These are phyloP conservation scores for Nannochloropsis granulata DNA, from an alignment of 108 stramenopile genomes.

Conservation along the genomic window DNA sequence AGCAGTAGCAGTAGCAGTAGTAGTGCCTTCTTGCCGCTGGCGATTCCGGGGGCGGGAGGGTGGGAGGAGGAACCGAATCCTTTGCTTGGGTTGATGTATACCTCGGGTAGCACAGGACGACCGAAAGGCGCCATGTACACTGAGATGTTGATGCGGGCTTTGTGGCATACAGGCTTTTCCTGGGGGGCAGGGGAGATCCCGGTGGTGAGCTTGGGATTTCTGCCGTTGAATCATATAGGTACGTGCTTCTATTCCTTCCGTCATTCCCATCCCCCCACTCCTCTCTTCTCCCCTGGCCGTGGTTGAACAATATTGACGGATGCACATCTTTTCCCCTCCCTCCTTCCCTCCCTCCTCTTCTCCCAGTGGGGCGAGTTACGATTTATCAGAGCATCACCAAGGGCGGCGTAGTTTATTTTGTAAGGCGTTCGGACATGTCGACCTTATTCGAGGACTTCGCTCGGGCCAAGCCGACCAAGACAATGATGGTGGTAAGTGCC, in stretches of 20 bases:
- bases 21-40: neutral
- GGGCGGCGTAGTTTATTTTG: neutral
- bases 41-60: neutral
- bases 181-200: neutral
- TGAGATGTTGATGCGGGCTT: neutral
- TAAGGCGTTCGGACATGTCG: neutral
- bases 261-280: too few species aligned
- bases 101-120: neutral
- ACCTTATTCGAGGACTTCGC: neutral
- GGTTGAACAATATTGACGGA: too few species aligned
- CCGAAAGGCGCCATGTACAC: neutral
- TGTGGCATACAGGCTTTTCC: neutral
- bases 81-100: neutral
- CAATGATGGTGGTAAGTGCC: neutral
- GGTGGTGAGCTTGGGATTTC: neutral
- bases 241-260: too few species aligned
- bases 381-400: neutral
- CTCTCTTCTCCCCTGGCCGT: too few species aligned
- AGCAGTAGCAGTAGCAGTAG: neutral
- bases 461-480: neutral
- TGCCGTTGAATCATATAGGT: neutral
- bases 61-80: neutral
- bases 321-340: too few species aligned
- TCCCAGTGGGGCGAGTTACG: neutral
- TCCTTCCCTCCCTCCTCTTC: too few species aligned